These are phyloP conservation scores for Sugiyamaella paludigena DNA, from an alignment of 1,139 yeast species.

Conservation along the genomic window DNA sequence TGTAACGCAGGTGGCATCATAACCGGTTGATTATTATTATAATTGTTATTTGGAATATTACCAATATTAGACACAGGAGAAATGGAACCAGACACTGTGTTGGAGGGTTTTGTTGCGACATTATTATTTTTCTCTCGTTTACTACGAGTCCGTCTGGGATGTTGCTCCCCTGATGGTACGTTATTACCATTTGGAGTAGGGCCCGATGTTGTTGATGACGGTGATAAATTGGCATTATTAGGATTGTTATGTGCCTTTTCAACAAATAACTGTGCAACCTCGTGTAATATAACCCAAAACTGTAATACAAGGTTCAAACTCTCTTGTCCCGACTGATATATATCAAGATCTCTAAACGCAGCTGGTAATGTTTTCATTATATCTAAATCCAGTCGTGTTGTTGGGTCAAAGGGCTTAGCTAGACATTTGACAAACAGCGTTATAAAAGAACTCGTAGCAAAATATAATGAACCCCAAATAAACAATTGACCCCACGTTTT, in stretches of 20 bases:
- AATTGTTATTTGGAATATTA: too few species aligned
- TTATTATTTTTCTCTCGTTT: too few species aligned
- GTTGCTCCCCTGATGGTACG: not conserved
- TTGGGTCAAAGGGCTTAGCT: constrained; percentile 26
- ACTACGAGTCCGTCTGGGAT: not conserved
- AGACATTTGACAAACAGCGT: constrained; percentile 31
- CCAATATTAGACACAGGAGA: too few species aligned
- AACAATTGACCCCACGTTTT: constrained; percentile 20
- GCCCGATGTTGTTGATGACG: constrained; percentile 6
- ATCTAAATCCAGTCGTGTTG: constrained; percentile 27
- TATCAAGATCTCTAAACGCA: constrained; percentile 3
- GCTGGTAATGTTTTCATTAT: constrained; percentile 21
- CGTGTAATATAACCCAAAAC: constrained; percentile 23
- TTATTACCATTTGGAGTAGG: not conserved
- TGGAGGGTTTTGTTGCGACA: not conserved
- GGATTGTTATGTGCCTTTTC: constrained; percentile 12
- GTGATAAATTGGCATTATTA: constrained; percentile 2
- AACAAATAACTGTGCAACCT: constrained; percentile 19
- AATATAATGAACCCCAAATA: constrained; percentile 24
- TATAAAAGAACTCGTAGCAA: constrained; percentile 27
- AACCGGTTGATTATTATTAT: too few species aligned
- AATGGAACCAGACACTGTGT: too few species aligned
- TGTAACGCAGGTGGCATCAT: too few species aligned
- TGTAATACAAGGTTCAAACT: constrained; percentile 5
- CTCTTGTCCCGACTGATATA: constrained; percentile 2